A percentile compares a stretch with the other conserved stretches of the same genome.
Evolutionary conservation across 148 eudicot genomes (phyloP).

Genomic region (Camellia granthamiana): DNA sequence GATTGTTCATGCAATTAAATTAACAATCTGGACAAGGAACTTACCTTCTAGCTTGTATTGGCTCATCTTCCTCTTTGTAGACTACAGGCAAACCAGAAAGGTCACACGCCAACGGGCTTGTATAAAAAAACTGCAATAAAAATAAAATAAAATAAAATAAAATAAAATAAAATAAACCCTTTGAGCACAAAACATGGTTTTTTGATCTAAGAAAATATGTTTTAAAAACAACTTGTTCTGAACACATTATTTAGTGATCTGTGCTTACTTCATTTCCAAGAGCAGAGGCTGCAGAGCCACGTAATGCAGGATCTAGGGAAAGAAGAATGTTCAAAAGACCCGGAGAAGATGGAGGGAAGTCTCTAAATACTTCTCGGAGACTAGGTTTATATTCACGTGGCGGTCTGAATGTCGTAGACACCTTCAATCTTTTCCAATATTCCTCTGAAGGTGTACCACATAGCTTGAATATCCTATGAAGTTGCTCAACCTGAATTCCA

Average conservation of each 20-base stretch:
- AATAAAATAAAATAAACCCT: too few species aligned
- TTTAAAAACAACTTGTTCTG: too few species aligned
- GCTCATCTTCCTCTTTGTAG: conserved; percentile 29
- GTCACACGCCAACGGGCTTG: conserved; percentile 43
- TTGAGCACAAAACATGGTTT: too few species aligned
- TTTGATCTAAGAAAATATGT: too few species aligned
- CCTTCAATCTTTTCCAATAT: conserved; percentile 45
- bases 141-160: too few species aligned
- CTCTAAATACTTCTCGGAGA: conserved; percentile 29
- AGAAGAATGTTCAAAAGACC: conserved; percentile 35
- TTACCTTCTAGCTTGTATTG: conserved; percentile 22
- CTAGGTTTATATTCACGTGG: conserved; percentile 34
- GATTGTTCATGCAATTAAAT: too few species aligned
- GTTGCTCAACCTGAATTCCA: conserved; percentile 40
- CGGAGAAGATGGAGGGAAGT: conserved; percentile 32
- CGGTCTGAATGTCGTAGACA: conserved; percentile 41
- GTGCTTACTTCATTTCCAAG: conserved; percentile 40
- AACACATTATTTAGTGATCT: not conserved
- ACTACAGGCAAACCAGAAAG: conserved; percentile 28
- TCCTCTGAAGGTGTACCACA: conserved; percentile 51
- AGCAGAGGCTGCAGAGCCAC: conserved; percentile 43
- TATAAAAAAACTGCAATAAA: conserved; percentile 33
- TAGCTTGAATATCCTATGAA: conserved; percentile 52
- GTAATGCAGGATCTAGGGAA: conserved; percentile 35
- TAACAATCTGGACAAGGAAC: not conserved